Percentiles rank a stretch among this genome's conserved stretches.
Evolutionary conservation across 2,329 filamentous ascomycete genomes (phyloP).

Genomic region (Ceratocystis albifundus): DNA sequence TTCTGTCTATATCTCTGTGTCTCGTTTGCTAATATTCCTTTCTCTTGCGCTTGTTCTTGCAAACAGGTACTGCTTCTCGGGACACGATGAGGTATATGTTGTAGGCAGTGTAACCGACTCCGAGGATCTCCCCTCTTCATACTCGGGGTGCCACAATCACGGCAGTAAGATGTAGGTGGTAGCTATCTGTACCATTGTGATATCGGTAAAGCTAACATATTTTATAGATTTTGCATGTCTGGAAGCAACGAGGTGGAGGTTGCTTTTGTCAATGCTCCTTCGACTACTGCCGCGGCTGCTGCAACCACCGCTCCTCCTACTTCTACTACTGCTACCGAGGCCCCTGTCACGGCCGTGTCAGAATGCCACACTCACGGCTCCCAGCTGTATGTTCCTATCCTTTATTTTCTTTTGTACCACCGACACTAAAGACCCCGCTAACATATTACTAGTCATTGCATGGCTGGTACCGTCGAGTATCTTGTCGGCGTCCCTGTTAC

Average conservation of each 20-base stretch:
- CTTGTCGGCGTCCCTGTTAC: slow-evolving; percentile 39
- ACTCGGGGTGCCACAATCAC: slow-evolving; percentile 55
- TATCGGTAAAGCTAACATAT: not conserved
- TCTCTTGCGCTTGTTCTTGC: not conserved
- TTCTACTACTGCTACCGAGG: slow-evolving; percentile 6
- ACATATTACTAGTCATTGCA: slow-evolving; percentile 33
- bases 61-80: slow-evolving; percentile 37
- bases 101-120: slow-evolving; percentile 42
- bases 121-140: slow-evolving; percentile 45
- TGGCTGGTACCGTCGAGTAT: slow-evolving; percentile 36
- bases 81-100: slow-evolving; percentile 35
- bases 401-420: not conserved
- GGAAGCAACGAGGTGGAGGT: slow-evolving; percentile 36
- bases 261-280: slow-evolving; percentile 25
- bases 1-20: not conserved
- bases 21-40: not conserved
- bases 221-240: slow-evolving; percentile 31
- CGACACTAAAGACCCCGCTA: not conserved
- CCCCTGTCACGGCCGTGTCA: slow-evolving; percentile 32
- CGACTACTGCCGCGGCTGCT: slow-evolving; percentile 22
- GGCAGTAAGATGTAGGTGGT: slow-evolving; percentile 40
- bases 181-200: slow-evolving; percentile 27
- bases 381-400: slow-evolving; percentile 30
- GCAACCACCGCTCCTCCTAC: slow-evolving; percentile 16
- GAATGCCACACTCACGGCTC: slow-evolving; percentile 35